Percentiles rank a stretch among this genome's conserved stretches.
Evolutionary conservation across 2,329 filamentous ascomycete genomes (phyloP).

Genomic region (Zymoseptoria brevis): DNA sequence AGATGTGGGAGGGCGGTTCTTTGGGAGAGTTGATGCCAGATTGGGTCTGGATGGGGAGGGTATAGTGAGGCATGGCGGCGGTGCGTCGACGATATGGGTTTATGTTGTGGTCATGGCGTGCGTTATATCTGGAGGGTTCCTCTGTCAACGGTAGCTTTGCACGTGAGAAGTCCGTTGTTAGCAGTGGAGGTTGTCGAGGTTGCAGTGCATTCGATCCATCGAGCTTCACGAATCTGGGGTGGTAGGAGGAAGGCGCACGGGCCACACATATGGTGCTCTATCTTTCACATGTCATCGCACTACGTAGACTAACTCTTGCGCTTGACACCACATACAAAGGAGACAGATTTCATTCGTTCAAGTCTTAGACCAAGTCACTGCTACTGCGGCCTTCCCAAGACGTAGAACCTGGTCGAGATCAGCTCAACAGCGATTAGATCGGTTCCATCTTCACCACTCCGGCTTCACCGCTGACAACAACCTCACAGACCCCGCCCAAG

Average conservation of each 20-base stretch:
- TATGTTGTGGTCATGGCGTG: neutral
- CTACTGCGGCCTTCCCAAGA: no score
- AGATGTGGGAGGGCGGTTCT: conserved; percentile 45
- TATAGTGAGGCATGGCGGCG: conserved; percentile 30
- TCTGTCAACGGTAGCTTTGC: no score
- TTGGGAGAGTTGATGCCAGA: conserved; percentile 40
- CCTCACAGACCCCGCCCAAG: neutral
- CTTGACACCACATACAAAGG: neutral
- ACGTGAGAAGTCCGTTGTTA: no score
- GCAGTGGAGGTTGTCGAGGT: neutral
- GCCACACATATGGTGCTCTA: neutral
- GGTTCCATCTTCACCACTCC: no score
- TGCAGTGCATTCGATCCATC: neutral
- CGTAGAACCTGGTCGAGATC: no score
- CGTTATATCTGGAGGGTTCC: neutral
- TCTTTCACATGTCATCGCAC: neutral
- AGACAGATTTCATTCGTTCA: neutral
- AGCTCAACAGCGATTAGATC: no score
- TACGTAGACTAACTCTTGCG: neutral
- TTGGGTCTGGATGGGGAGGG: conserved; percentile 22
- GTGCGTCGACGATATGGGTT: neutral
- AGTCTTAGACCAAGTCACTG: neutral
- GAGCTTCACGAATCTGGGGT: neutral
- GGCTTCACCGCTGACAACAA: neutral
- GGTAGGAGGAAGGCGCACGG: neutral